A percentile compares a stretch with the other conserved stretches of the same genome.
Conservation (phyloP, 306 rosid species). For the Corylus avellana region DNA sequence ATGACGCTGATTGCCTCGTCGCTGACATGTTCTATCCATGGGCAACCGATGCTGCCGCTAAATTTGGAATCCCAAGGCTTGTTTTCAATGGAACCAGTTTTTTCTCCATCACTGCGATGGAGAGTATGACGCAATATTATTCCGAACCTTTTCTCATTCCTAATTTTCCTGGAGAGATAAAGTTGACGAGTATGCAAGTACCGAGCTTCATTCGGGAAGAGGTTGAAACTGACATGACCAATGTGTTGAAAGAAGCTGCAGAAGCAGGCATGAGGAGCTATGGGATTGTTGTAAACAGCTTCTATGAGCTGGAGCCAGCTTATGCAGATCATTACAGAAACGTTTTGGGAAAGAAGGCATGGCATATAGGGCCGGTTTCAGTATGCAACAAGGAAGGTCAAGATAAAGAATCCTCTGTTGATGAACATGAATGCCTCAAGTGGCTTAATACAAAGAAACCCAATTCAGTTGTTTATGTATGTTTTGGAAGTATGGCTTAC, state of each 20-base stretch:
- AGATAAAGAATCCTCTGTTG: constrained; percentile 5
- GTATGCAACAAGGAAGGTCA: constrained; percentile 8
- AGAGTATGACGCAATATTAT: constrained; percentile 24
- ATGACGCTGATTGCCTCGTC: constrained; percentile 22
- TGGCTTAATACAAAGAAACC: constrained; percentile 39
- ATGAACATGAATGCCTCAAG: constrained; percentile 25
- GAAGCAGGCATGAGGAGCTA: constrained; percentile 37
- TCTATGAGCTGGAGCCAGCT: constrained; percentile 51
- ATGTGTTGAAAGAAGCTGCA: neutral
- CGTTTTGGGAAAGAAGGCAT: constrained; percentile 36
- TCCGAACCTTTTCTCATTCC: constrained; percentile 39
- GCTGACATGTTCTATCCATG: constrained; percentile 28
- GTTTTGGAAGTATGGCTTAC: constrained; percentile 39
- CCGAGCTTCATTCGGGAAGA: neutral
- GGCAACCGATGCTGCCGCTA: constrained; percentile 25
- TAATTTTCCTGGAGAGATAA: constrained; percentile 38
- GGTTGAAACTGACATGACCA: neutral
- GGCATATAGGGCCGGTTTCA: constrained; percentile 66
- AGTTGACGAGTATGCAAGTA: constrained; percentile 27
- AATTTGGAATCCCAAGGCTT: constrained; percentile 37
- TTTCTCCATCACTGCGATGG: constrained; percentile 29
- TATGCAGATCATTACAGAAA: constrained; percentile 45
- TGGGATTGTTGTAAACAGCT: constrained; percentile 53
- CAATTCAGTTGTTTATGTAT: constrained; percentile 49
- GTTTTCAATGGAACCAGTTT: constrained; percentile 32